Base-by-base conservation (phyloP, 106 monocot genomes). In the Phalaenopsis equestris region DNA sequence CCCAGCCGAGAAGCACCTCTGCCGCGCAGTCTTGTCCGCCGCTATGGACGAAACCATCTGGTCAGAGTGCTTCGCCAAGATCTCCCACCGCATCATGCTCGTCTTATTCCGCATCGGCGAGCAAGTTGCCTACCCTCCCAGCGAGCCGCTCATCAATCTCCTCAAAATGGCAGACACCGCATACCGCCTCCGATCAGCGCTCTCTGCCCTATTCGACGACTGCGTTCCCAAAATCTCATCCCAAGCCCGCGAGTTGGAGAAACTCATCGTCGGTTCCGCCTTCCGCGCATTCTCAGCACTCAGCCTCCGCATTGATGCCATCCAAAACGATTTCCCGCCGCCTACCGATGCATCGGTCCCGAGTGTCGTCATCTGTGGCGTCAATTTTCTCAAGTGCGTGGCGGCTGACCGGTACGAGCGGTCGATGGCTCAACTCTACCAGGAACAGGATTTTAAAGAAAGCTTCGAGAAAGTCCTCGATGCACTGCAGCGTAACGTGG, bases 41-140 rank as follows among this genome's bases (percentile, higher is more conserved):
- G 5, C 87, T 61, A 80, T 84, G 82, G 80, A 77, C 47, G 86
- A 81, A 41, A 64, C 81, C 17, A 21, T 89, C 30, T 89, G 89
- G 86, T 76, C 84, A 2, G 86, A 84, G 67, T 89, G 89, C 82
- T 84, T 84, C 65, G 82, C 79, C 21, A 86, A 87, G 78, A 84
- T 89, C 56, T 84, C 89, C 56, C 86, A 86, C 80, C 73, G 73
- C 65, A 87, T 89, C 81, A 84, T 84, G 82, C 82, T 84, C 24
- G 86, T 84, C 47, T 89, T 89, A 84, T 86, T 89, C 80, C 79
- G 86, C 64, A 87, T 89, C 78, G 89, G 82, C 42, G 86, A 89
- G 80, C 84, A 86, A 41, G 89, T 87, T 21, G 84, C 86, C 42
- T 77, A 77, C n/a, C 77, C 77, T 75, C 80, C 89, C 14, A 56